phyloP scores from a whole-genome alignment of 495 filamentous ascomycete species.

The Pyrenula aspistea region DNA sequence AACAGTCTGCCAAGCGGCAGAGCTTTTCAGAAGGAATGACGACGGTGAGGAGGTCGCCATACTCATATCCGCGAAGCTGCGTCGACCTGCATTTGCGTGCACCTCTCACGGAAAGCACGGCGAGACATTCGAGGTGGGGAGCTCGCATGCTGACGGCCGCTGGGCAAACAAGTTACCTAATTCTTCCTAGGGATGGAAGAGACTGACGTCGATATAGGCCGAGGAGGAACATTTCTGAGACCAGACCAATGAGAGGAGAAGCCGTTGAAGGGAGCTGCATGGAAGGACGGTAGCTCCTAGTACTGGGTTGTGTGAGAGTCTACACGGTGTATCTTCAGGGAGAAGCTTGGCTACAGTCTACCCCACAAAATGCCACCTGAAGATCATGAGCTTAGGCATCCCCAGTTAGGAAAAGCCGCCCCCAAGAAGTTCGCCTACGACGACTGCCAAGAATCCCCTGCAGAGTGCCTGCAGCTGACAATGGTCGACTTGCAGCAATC shows the following conservation, averaged over 20 bases:
- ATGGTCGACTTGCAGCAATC: no score
- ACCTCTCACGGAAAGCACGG: background rate
- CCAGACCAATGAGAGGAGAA: background rate
- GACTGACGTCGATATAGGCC: background rate
- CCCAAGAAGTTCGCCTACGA: no score
- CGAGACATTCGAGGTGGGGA: background rate
- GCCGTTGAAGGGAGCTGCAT: no score
- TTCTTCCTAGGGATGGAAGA: background rate
- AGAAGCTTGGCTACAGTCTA: no score
- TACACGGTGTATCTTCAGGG: no score
- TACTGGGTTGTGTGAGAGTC: no score
- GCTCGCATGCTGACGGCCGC: background rate
- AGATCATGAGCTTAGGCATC: no score
- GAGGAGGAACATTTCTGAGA: background rate
- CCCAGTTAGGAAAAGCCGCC: no score
- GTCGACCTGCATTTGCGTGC: background rate
- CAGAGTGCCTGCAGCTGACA: no score
- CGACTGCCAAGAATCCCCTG: no score
- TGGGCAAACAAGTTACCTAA: background rate
- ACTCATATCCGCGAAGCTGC: background rate
- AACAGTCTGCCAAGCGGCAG: conserved; percentile 9
- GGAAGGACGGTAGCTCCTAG: no score
- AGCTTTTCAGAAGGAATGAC: conserved; percentile 10
- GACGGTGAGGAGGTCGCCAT: conserved; percentile 2
- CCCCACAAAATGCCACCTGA: no score